These are phyloP conservation scores for Antrodiella citrinella DNA, from an alignment of 768 basidiomycete species.

Conservation along the genomic window DNA sequence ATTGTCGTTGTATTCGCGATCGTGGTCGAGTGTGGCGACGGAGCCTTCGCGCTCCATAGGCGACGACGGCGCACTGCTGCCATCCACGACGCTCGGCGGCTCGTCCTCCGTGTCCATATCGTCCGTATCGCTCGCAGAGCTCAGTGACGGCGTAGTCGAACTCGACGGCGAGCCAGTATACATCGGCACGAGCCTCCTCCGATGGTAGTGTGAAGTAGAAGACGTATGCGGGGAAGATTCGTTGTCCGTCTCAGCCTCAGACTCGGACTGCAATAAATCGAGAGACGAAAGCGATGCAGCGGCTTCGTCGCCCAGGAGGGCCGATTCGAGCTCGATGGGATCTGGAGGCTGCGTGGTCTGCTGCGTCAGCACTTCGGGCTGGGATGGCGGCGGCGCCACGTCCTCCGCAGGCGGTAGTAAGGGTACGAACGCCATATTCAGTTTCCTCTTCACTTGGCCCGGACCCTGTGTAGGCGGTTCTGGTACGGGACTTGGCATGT, in stretches of 20 bases:
- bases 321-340: slow-evolving; percentile 1
- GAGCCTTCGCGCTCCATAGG: slow-evolving; percentile 11
- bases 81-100: slow-evolving; percentile 16
- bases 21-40: background rate
- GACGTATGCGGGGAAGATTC: background rate
- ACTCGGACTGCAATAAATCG: background rate
- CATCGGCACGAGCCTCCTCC: background rate
- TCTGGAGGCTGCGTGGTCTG: background rate
- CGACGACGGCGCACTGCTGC: slow-evolving; percentile 12
- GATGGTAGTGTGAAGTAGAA: background rate
- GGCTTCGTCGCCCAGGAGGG: slow-evolving; percentile 3
- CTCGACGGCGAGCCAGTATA: slow-evolving; percentile 4
- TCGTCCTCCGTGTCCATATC: slow-evolving; percentile 14
- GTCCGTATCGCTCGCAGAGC: slow-evolving; percentile 16
- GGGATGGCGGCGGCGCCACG: too few species aligned
- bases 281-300: background rate
- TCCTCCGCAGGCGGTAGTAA: slow-evolving; percentile 9
- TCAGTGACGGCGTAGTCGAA: slow-evolving; percentile 11
- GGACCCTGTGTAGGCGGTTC: background rate
- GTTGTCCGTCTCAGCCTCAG: background rate
- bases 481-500: slow-evolving; percentile 5
- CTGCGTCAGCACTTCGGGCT: background rate
- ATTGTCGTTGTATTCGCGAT: background rate
- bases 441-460: slow-evolving; percentile 1
- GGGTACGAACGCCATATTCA: slow-evolving; percentile 13